Evolutionary conservation across 495 filamentous ascomycete genomes (phyloP).

Genomic region (Lentithecium fluviatile): DNA sequence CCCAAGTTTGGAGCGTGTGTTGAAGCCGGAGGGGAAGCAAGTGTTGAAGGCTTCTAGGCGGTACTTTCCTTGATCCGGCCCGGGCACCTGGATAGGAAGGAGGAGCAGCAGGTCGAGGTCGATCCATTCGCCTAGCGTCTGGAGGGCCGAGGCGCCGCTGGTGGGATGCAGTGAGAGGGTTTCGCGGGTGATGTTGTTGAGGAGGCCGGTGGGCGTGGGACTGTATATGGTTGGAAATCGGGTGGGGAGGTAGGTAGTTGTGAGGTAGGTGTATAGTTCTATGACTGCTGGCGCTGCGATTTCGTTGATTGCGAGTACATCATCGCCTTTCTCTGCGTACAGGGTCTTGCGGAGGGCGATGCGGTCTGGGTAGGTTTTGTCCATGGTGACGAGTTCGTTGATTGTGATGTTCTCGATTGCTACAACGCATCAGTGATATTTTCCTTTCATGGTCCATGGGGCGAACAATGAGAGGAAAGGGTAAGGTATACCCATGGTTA

Average conservation of each 20-base stretch:
- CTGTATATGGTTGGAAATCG: slow-evolving; percentile 66
- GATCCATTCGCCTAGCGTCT: slow-evolving; percentile 57
- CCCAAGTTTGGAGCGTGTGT: slow-evolving; percentile 62
- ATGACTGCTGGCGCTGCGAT: slow-evolving; percentile 50
- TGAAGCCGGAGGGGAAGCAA: slow-evolving; percentile 73
- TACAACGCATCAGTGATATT: slow-evolving; percentile 24
- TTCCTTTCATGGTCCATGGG: not conserved
- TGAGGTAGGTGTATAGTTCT: slow-evolving; percentile 67
- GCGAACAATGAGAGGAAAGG: not conserved
- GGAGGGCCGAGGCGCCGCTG: slow-evolving; percentile 42
- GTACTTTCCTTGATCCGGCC: slow-evolving; percentile 53
- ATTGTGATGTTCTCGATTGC: slow-evolving; percentile 54
- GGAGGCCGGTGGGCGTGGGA: slow-evolving; percentile 33
- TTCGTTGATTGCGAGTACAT: slow-evolving; percentile 49
- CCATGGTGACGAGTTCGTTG: slow-evolving; percentile 64
- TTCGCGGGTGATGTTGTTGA: slow-evolving; percentile 48
- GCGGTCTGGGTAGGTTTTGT: slow-evolving; percentile 61
- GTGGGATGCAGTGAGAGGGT: slow-evolving; percentile 46
- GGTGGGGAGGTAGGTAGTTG: slow-evolving; percentile 61
- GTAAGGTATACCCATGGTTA: slow-evolving; percentile 63
- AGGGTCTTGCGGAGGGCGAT: slow-evolving; percentile 54
- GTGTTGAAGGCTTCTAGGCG: slow-evolving; percentile 64
- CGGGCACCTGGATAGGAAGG: slow-evolving; percentile 50
- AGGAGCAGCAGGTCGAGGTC: slow-evolving; percentile 80
- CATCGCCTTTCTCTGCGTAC: slow-evolving; percentile 48